Base-by-base conservation (phyloP, 805 yeast genomes). In the Metschnikowia orientalis region DNA sequence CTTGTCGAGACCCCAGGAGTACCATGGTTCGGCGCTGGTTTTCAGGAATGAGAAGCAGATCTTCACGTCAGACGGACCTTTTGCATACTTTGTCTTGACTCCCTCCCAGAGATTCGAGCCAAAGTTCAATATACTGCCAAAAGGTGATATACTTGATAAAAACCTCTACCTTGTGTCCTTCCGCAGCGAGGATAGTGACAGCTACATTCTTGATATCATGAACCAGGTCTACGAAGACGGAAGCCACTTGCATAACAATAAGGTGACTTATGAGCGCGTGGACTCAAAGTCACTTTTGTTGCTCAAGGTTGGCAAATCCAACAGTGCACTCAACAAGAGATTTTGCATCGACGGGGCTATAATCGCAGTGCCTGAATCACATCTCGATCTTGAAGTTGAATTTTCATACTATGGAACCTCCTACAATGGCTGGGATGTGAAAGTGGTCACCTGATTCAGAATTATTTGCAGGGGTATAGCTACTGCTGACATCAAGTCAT, bases 291-390 rank as follows among this genome's bases (percentile, higher is more conserved):
- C 62, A 25, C 50, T 47, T 7, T 25, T 61, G 7, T 28, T 18
- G 3, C 38, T 62, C 24, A 25, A 35, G 4, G 39, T 48, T 4
- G 30, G 23, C 4, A 31, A 45, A 18, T 35, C 49, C 4, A 28
- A 32, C 12, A 32, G 37, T 6, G 26, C 34, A 4, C 49, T 47
- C 8, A 47, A 60, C n/a, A 57, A 72, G 40, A 58, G 87, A 20
- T 68, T 80, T 52, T 82, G 90, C 48, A 49, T 82, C 8, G 92
- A 82, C 53, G 92, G 92, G 0, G 57, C 71, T 12, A 77, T 75
- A 14, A 42, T 62, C 10, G 47, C 35, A 9, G 30, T 59, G 9
- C 69, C 69, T 2, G 54, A 37, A 8, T 10, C 12, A 5, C 16
- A 6, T 1, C 27, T 10, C 5, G 28, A 26, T 13, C 18, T 14